Conservation (phyloP, 352 stramenopile genomes). For the Phytophthora ramorum region DNA sequence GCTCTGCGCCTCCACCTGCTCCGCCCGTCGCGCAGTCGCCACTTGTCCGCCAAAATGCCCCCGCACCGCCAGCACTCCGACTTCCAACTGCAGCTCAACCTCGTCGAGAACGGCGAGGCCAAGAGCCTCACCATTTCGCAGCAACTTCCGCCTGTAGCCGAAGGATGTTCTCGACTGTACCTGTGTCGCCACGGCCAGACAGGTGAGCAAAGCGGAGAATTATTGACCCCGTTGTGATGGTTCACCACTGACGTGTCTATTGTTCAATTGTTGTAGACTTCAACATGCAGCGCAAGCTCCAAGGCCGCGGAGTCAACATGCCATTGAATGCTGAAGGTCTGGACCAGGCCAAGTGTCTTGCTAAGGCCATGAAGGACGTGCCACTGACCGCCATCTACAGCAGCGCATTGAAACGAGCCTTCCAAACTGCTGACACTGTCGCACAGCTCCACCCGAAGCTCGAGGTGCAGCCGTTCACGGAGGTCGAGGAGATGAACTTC, state of each 20-base stretch:
- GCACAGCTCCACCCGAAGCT: slow-evolving; percentile 61
- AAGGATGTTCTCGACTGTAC: slow-evolving; percentile 68
- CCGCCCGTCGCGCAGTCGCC: slow-evolving; percentile 22
- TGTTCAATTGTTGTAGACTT: slow-evolving; percentile 44
- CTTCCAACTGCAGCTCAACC: slow-evolving; percentile 36
- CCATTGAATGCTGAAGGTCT: slow-evolving; percentile 66
- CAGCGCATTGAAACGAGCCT: slow-evolving; percentile 59
- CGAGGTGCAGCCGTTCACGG: slow-evolving; percentile 60
- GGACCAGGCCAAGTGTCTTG: slow-evolving; percentile 66
- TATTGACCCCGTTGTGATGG: neutral
- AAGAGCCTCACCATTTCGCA: slow-evolving; percentile 39
- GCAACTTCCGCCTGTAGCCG: slow-evolving; percentile 62
- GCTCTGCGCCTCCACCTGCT: neutral
- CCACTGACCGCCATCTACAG: slow-evolving; percentile 75
- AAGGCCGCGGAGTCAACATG: slow-evolving; percentile 82
- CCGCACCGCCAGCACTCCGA: slow-evolving; percentile 29
- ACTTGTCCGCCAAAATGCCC: slow-evolving; percentile 28
- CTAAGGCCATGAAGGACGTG: slow-evolving; percentile 70
- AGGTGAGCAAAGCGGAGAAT: slow-evolving; percentile 19
- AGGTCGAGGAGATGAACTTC: slow-evolving; percentile 90
- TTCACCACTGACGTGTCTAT: slow-evolving; percentile 15
- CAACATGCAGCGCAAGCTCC: slow-evolving; percentile 76
- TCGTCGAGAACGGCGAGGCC: slow-evolving; percentile 14
- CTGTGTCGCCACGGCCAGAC: slow-evolving; percentile 85
- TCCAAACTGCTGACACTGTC: slow-evolving; percentile 62